phyloP scores from a whole-genome alignment of 495 filamentous ascomycete genomes.

The Talaromyces stipitatus region DNA sequence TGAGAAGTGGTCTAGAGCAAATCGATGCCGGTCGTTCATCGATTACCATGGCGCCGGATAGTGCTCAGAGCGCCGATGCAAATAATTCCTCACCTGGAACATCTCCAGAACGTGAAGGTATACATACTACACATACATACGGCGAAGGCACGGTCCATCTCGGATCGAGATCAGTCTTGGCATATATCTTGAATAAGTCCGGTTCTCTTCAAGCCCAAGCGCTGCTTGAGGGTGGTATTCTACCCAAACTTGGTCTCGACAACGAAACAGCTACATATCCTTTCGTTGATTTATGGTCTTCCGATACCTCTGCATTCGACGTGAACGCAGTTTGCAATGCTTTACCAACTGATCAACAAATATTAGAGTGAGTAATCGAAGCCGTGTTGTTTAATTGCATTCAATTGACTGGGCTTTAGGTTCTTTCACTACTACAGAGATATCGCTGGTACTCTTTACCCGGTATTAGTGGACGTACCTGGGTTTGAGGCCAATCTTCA shows the following conservation, averaged over 20 bases:
- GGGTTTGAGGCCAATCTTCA: constrained; percentile 58
- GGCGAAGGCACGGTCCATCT: constrained; percentile 47
- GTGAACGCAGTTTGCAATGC: constrained; percentile 62
- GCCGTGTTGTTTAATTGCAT: constrained; percentile 1
- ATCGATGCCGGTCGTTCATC: not conserved
- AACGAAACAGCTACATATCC: constrained; percentile 75
- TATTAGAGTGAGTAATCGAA: constrained; percentile 45
- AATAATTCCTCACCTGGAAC: not conserved
- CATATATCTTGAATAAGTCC: constrained; percentile 39
- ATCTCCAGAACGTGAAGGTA: constrained; percentile 30
- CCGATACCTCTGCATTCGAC: constrained; percentile 59
- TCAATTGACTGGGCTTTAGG: constrained; percentile 22
- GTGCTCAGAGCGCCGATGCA: not conserved
- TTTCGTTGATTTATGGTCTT: constrained; percentile 58
- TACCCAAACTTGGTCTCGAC: constrained; percentile 73
- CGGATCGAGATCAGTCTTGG: constrained; percentile 47
- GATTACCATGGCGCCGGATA: not conserved
- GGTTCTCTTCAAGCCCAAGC: constrained; percentile 35
- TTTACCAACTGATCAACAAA: constrained; percentile 58
- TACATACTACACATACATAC: constrained; percentile 40
- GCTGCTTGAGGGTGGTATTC: constrained; percentile 69
- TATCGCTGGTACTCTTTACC: constrained; percentile 71
- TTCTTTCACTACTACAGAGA: constrained; percentile 69
- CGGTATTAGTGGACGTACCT: constrained; percentile 64
- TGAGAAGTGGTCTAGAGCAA: constrained; percentile 15